Percentiles rank a stretch among this genome's conserved stretches.
Evolutionary conservation across 345 rosid genomes (phyloP).

Genomic region (Streptanthus diversifolius): DNA sequence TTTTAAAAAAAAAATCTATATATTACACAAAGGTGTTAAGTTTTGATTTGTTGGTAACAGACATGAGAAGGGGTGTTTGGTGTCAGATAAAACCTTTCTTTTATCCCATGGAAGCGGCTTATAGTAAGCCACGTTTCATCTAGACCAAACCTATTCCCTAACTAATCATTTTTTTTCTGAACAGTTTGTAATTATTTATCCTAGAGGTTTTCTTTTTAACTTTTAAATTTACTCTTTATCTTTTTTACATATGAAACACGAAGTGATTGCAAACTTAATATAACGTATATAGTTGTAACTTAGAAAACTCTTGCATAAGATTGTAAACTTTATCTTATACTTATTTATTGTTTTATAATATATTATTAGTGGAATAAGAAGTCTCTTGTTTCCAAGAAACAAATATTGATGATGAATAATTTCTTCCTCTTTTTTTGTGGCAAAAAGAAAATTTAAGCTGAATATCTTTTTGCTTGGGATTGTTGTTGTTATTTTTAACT

Average conservation of each 20-base stretch:
- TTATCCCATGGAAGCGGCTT: background rate
- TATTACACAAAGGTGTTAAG: background rate
- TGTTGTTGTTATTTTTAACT: background rate
- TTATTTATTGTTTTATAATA: background rate
- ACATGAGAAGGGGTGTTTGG: background rate
- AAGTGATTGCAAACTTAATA: background rate
- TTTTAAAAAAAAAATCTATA: background rate
- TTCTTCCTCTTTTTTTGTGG: background rate
- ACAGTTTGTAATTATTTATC: background rate
- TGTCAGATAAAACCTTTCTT: background rate
- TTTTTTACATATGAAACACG: background rate
- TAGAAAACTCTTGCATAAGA: too few relatives aligned
- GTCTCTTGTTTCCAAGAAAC: background rate
- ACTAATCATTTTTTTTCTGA: background rate
- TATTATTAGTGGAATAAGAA: background rate
- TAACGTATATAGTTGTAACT: background rate
- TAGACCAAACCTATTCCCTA: background rate
- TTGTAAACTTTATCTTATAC: background rate
- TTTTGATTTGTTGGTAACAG: background rate
- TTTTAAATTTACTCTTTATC: background rate
- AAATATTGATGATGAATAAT: background rate
- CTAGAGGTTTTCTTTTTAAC: background rate
- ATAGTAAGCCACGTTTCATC: background rate
- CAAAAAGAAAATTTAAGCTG: background rate
- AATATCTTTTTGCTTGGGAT: background rate